Conservation (phyloP, 345 rosid species). For the Eucalyptus camaldulensis region DNA sequence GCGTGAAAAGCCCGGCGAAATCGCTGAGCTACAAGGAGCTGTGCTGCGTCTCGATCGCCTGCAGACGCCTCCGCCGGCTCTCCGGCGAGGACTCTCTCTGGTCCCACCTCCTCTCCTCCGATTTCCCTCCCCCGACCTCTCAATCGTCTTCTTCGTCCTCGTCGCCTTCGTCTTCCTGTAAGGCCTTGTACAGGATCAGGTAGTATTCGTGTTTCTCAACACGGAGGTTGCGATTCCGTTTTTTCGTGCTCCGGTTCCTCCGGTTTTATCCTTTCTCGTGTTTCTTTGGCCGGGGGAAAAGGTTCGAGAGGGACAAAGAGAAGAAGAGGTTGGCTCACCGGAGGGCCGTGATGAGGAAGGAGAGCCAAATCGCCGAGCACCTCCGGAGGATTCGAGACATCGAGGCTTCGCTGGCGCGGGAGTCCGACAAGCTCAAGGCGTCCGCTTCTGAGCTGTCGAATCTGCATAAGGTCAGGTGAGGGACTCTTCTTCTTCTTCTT, state of each 20-base stretch:
- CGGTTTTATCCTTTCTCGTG: background rate
- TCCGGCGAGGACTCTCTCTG: slow-evolving; percentile 62
- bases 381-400: slow-evolving; percentile 37
- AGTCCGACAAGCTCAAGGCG: slow-evolving; percentile 31
- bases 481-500: background rate
- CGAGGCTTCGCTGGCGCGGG: slow-evolving; percentile 26
- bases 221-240: background rate
- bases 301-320: slow-evolving; percentile 67
- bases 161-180: background rate
- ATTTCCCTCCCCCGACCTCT: slow-evolving; percentile 15
- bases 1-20: slow-evolving; percentile 17
- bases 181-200: slow-evolving; percentile 44
- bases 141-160: background rate
- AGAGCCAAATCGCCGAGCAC: slow-evolving; percentile 55
- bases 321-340: slow-evolving; percentile 39
- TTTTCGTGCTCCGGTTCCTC: background rate
- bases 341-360: slow-evolving; percentile 58
- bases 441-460: slow-evolving; percentile 27
- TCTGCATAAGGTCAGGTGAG: slow-evolving; percentile 60
- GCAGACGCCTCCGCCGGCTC: slow-evolving; percentile 55
- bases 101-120: slow-evolving; percentile 38
- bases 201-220: background rate
- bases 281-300: background rate
- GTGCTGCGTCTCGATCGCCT: slow-evolving; percentile 74
- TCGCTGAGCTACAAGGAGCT: slow-evolving; percentile 47